Base-by-base conservation (phyloP, 2,329 filamentous ascomycete genomes). In the Oidium heveae region DNA sequence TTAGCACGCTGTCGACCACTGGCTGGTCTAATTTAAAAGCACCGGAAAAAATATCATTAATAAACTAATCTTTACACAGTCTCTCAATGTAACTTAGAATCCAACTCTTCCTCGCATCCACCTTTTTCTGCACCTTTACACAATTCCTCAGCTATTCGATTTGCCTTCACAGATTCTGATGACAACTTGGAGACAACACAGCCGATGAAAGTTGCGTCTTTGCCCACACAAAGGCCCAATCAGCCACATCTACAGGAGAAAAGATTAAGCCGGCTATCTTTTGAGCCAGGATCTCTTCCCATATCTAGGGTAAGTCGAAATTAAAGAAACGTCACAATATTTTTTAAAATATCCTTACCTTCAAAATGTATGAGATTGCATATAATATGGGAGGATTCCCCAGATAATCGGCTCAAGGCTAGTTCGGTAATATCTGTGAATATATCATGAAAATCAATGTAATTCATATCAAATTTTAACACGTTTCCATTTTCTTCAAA, bases 251-350 rank as follows among this genome's bases (percentile, higher is more conserved):
- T 94, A 57, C 88, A 95, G 69, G 82, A 88, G 62, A 76, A 79
- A 56, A 79, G 88, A 59, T 78, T 94, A 72, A 84, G 83, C 65
- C 85, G 87, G 65, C 94, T 86, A 68, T 80, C 83, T 46, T 96
- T 88, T 64, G 88, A 95, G 66, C 82, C 89, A 36, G 80, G 94
- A 59, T 96, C 91, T 37, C 73, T 96, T 54, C 89, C 91, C 39
- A 74, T 77, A 34, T 89, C 86, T 49, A 77, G 85, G 69, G 86
- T 32, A 32, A 32, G 28, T 32, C 28, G 28, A 32, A 32, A 32
- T 32, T 8, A 32, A 4, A 32, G 28, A 32, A 6, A 32, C 28
- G 28, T 32, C 28, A 32, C 28, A 32, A 32, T 8, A 28, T 89
- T 79, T 68, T 82, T 75, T n/a, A 60, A 56, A 57, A 63, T 16